Base-by-base conservation (phyloP, 2,329 filamentous ascomycete genomes). In the Apiospora arundinis region DNA sequence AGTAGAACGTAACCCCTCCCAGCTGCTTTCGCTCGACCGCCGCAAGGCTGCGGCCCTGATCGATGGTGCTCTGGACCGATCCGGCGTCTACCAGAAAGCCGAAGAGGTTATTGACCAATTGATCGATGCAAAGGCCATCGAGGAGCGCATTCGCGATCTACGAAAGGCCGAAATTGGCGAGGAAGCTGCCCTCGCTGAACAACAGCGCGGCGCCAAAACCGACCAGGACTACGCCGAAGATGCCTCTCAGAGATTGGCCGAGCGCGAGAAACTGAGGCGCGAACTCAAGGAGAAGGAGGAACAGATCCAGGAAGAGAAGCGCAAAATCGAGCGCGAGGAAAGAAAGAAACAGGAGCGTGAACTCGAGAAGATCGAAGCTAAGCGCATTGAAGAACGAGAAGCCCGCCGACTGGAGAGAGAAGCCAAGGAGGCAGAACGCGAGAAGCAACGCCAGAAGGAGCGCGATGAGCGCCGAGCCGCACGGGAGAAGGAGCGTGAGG, bases 1-100 rank as follows among this genome's bases (percentile, higher is more conserved):
- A 82, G 88, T 95, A 74, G 92, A 95, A 74, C 89, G 90, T 73
- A 93, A 95, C 76, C 90, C 92, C 0, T 87, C 87, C 40, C 89
- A 90, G 72, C 88, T 95, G 12, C 87, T 95, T 4, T 91, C 91
- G 21, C 88, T 94, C 68, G 92, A 95, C 77, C 91, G 92, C 23
- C 86, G 89, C 72, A 93, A 95, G 79, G 92, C 93, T 4, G 90
- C 91, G 1, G 90, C 92, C 0, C 87, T 97, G 5, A 91, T 95
- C 52, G 92, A 95, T 79, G 93, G 93, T 71, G 92, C 92, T 0
- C 88, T 94, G 23, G 93, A 95, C 77, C 90, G 93, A 73, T 92
- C 90, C 25, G 92, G 92, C 37, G 90, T 95, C 40, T 96, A 95
- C 77, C 89, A 92, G 72, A 89, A 89, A 75, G 92, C 92, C 0